A percentile compares a stretch with the other conserved stretches of the same genome.
Evolutionary conservation across 495 filamentous ascomycete genomes (phyloP).

Genomic region (Xylaria venustula): DNA sequence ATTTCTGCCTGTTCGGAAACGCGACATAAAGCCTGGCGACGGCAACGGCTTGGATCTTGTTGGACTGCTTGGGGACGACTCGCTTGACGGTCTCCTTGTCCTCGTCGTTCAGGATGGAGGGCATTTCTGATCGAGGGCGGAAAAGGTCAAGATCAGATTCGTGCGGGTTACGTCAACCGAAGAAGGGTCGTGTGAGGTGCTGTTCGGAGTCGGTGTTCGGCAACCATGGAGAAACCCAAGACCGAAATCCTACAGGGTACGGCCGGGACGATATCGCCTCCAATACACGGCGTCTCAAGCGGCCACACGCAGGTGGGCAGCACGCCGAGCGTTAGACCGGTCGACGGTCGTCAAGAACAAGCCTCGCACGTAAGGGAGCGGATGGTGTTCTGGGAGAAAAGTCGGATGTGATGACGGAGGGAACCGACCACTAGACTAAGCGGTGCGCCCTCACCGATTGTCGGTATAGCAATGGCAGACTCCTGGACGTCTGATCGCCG

Average conservation of each 20-base stretch:
- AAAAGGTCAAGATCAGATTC: constrained; percentile 11
- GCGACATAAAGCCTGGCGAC: constrained; percentile 94
- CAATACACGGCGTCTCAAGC: neutral
- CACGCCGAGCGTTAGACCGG: neutral
- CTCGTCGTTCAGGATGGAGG: constrained; percentile 82
- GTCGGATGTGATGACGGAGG: constrained; percentile 14
- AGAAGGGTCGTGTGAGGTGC: constrained; percentile 8
- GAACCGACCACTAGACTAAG: neutral
- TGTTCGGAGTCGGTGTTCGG: constrained; percentile 10
- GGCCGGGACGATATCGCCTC: neutral
- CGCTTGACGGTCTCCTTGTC: constrained; percentile 94
- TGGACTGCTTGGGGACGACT: constrained; percentile 82
- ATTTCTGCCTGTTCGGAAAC: constrained; percentile 80
- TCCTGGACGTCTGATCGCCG: neutral
- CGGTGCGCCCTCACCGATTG: neutral
- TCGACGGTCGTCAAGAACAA: neutral
- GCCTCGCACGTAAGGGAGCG: neutral
- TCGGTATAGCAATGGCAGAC: neutral
- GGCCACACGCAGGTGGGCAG: neutral
- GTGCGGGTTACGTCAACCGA: constrained; percentile 9
- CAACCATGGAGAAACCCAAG: neutral
- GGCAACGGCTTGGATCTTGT: constrained; percentile 93
- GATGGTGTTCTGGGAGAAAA: constrained; percentile 4
- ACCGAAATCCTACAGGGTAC: neutral
- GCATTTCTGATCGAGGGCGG: constrained; percentile 56